Percentiles rank a stretch among this genome's conserved stretches.
Conservation (phyloP, 306 rosid species). For the Myrica gale region DNA sequence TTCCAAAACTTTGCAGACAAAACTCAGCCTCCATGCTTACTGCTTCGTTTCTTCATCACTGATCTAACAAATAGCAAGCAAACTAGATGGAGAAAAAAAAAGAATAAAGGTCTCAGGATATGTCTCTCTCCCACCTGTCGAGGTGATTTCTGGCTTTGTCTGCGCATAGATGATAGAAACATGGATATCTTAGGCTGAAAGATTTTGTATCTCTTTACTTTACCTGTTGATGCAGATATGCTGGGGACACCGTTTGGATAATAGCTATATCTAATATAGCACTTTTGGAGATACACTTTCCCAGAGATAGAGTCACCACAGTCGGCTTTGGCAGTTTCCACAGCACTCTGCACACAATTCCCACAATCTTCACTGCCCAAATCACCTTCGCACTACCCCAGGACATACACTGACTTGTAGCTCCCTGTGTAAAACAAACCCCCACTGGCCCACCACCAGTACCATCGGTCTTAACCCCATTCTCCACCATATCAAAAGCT, state of each 20-base stretch:
- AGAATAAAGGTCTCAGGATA: too few species aligned
- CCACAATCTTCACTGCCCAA: slow-evolving; percentile 63
- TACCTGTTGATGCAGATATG: slow-evolving; percentile 52
- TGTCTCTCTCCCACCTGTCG: too few species aligned
- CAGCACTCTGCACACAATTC: slow-evolving; percentile 64
- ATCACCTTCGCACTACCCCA: slow-evolving; percentile 89
- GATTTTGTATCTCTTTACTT: background rate
- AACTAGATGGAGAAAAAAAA: slow-evolving; percentile 10
- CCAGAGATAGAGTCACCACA: slow-evolving; percentile 70
- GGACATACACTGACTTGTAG: slow-evolving; percentile 59
- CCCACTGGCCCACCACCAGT: slow-evolving; percentile 35
- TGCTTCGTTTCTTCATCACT: slow-evolving; percentile 48
- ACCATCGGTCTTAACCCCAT: slow-evolving; percentile 44
- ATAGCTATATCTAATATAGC: slow-evolving; percentile 72
- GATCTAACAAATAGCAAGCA: slow-evolving; percentile 61
- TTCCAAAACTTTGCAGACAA: slow-evolving; percentile 18
- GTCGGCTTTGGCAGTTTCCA: slow-evolving; percentile 37
- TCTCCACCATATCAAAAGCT: slow-evolving; percentile 66
- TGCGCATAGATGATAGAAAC: background rate
- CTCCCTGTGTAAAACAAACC: slow-evolving; percentile 68
- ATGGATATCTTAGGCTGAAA: background rate
- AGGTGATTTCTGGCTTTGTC: too few species aligned
- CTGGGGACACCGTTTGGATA: slow-evolving; percentile 72
- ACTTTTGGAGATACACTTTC: slow-evolving; percentile 67
- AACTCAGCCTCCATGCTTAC: slow-evolving; percentile 46